These are phyloP conservation scores for Rostrohypoxylon terebratum DNA, from an alignment of 495 filamentous ascomycete genomes.

Conservation along the genomic window DNA sequence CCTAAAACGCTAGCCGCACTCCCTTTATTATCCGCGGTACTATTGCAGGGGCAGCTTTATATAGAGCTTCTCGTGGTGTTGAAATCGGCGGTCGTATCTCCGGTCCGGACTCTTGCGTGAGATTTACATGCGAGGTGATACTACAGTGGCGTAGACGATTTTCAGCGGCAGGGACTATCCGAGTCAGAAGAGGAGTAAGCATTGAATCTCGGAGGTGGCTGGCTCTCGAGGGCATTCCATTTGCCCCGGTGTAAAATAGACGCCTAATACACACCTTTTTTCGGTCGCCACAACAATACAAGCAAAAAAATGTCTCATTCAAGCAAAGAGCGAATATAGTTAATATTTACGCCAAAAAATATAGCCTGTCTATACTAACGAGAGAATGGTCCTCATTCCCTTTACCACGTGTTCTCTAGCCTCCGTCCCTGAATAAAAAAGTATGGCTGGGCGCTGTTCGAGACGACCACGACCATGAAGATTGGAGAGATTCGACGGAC, in stretches of 20 bases:
- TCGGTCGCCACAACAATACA: background rate
- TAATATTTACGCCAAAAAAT: constrained; percentile 18
- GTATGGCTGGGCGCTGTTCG: background rate
- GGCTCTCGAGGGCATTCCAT: background rate
- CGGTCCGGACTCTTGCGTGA: background rate
- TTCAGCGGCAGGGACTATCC: background rate
- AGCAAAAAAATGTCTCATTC: background rate
- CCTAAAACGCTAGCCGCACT: background rate
- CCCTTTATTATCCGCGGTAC: background rate
- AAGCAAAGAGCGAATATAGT: constrained; percentile 19
- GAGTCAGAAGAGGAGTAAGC: background rate
- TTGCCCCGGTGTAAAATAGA: constrained; percentile 8
- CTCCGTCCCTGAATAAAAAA: background rate
- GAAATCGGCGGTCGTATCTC: background rate
- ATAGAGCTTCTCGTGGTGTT: background rate
- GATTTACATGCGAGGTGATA: constrained; percentile 2
- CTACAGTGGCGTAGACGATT: constrained; percentile 17
- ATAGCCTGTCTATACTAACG: constrained; percentile 5
- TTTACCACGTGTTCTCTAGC: background rate
- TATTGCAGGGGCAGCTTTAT: background rate
- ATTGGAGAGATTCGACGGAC: background rate
- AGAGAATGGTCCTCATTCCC: background rate
- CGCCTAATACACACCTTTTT: constrained; percentile 5
- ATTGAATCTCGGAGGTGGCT: background rate
- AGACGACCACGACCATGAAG: background rate